Evolutionary conservation across 805 yeast species (phyloP).

Genomic region (Candida lessepsii): DNA sequence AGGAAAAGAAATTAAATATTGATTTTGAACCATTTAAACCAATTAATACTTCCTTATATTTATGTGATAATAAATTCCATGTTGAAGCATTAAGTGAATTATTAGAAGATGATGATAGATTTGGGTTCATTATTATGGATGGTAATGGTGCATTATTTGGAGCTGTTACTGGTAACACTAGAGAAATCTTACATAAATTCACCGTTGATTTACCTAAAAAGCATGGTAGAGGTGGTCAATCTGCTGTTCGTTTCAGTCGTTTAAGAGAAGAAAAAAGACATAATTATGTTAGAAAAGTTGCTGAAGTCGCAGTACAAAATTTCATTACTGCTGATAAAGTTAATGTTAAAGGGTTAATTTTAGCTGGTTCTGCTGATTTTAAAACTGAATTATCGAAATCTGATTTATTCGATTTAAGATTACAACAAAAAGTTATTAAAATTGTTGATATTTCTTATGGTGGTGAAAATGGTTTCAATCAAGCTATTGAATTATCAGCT

Average conservation of each 20-base stretch:
- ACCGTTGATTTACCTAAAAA: conserved; percentile 96
- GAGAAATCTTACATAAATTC: conserved; percentile 94
- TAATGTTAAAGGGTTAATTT: conserved; percentile 87
- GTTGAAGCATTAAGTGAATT: conserved; percentile 95
- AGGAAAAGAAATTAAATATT: conserved; percentile 92
- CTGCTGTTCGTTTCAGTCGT: conserved; percentile 98
- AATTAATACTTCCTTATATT: conserved; percentile 88
- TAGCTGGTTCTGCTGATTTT: conserved; percentile 99
- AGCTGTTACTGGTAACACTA: conserved; percentile 91
- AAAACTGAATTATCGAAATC: conserved; percentile 91
- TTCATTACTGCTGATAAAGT: conserved; percentile 94
- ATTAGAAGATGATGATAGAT: conserved; percentile 91
- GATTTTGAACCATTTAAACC: conserved; percentile 99
- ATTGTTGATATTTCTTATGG: conserved; percentile 98
- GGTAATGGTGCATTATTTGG: conserved; percentile 99
- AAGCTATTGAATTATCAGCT: conserved; percentile 96
- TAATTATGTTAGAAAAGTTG: conserved; percentile 96
- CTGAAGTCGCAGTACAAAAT: conserved; percentile 97
- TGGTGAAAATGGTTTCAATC: conserved; percentile 99
- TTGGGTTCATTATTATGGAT: conserved; percentile 98
- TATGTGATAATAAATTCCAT: conserved; percentile 98
- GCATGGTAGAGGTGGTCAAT: conserved; percentile 99
- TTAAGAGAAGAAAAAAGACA: conserved; percentile 99
- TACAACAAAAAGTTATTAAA: conserved; percentile 82
- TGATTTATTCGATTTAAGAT: conserved; percentile 89